Conservation (phyloP, 1,139 yeast species). For the Suzukiozyma palmioleophila region DNA sequence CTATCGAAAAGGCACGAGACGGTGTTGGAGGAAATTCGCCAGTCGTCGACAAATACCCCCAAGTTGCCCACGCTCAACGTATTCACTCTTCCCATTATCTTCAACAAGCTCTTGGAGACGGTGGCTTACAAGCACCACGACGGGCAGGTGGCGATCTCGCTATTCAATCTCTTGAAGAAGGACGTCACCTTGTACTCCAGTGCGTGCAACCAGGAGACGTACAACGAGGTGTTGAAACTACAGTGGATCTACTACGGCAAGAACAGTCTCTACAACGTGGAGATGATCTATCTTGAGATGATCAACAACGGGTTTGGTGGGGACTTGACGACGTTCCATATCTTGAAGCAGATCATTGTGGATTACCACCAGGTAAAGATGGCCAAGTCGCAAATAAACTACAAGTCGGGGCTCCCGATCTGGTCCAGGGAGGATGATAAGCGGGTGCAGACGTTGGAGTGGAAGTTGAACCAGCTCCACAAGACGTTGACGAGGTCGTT, state of each 20-base stretch:
- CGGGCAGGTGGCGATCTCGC: slow-evolving; percentile 32
- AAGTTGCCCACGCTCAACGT: slow-evolving; percentile 26
- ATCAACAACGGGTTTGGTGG: slow-evolving; percentile 40
- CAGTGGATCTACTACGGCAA: slow-evolving; percentile 39
- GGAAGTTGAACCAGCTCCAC: slow-evolving; percentile 11
- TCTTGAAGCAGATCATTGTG: slow-evolving; percentile 31
- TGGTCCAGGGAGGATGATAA: slow-evolving; percentile 35
- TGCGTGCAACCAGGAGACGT: slow-evolving; percentile 40
- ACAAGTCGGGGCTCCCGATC: slow-evolving; percentile 19
- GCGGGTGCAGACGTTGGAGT: slow-evolving; percentile 26
- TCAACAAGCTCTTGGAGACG: slow-evolving; percentile 28
- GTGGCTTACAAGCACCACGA: slow-evolving; percentile 26
- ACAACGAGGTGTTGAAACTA: slow-evolving; percentile 35
- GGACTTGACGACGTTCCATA: slow-evolving; percentile 31
- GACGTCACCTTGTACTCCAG: slow-evolving; percentile 31
- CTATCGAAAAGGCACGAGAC: slow-evolving; percentile 15
- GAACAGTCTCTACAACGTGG: slow-evolving; percentile 32
- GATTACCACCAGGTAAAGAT: slow-evolving; percentile 34
- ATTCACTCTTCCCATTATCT: slow-evolving; percentile 33
- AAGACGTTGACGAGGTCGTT: no score
- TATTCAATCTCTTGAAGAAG: slow-evolving; percentile 33
- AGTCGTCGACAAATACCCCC: slow-evolving; percentile 16
- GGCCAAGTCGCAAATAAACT: slow-evolving; percentile 20
- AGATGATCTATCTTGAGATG: slow-evolving; percentile 35
- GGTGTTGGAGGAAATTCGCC: slow-evolving; percentile 13